Evolutionary conservation across 75 land plant species (phyloP).

Genomic region (Larix kaempferi): DNA sequence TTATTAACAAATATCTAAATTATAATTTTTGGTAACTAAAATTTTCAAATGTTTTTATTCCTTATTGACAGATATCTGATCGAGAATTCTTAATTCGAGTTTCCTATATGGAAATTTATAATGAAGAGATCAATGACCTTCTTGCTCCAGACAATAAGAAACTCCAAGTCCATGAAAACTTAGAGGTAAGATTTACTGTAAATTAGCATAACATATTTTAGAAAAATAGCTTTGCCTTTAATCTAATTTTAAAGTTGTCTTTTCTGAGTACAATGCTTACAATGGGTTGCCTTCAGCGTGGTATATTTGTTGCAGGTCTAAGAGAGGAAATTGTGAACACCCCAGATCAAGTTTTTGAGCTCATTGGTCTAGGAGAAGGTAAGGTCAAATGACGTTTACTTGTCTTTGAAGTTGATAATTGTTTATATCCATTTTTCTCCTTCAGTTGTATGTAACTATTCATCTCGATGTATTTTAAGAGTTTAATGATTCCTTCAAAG

Average conservation of each 20-base stretch:
- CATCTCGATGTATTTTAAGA: too few relatives aligned
- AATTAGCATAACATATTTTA: background rate
- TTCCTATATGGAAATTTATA: constrained; percentile 99
- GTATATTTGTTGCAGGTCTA: constrained; percentile 92
- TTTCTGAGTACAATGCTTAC: background rate
- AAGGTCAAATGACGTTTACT: background rate
- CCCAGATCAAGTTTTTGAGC: constrained; percentile 81
- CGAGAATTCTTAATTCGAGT: constrained; percentile 94
- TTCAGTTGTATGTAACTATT: too few relatives aligned
- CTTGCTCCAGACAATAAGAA: constrained; percentile 76
- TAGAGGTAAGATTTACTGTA: constrained; percentile 52
- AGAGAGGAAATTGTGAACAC: constrained; percentile 90
- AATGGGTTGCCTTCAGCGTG: constrained; percentile 49
- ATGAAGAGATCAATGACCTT: constrained; percentile 97
- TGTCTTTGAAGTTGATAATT: background rate
- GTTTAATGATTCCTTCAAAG: too few relatives aligned
- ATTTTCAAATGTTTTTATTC: constrained; percentile 11
- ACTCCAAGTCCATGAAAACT: constrained; percentile 88
- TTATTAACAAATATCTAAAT: too few relatives aligned
- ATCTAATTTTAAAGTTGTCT: background rate
- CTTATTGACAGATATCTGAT: constrained; percentile 43
- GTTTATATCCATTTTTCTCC: background rate
- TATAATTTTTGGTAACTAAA: too few relatives aligned
- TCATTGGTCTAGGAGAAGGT: constrained; percentile 92
- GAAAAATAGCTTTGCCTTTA: constrained; percentile 3